phyloP scores from a whole-genome alignment of 2,329 filamentous ascomycete genomes.

The Calonectria naviculata region DNA sequence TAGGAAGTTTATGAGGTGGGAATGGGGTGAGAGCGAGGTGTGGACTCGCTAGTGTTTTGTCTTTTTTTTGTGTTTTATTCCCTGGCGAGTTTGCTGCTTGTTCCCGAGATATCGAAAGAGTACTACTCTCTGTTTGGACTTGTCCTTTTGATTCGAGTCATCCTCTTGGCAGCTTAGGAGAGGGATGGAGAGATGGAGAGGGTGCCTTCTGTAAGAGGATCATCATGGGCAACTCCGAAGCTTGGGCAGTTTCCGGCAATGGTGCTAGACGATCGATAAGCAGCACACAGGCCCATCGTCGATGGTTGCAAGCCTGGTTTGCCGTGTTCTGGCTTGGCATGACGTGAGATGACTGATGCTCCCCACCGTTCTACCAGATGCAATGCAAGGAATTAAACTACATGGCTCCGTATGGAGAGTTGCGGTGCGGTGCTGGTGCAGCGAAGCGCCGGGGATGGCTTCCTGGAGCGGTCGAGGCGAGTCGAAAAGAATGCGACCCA shows the following conservation, averaged over 20 bases:
- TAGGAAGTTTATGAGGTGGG: constrained; percentile 1
- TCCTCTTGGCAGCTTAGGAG: too few relatives aligned
- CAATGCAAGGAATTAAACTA: constrained; percentile 12
- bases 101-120: not conserved
- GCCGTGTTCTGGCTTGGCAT: not conserved
- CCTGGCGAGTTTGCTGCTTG: not conserved
- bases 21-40: not conserved
- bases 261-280: not conserved
- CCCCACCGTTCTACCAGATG: constrained; percentile 8
- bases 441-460: not conserved
- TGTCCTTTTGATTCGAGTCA: not conserved
- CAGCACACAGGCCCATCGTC: not conserved
- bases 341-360: not conserved
- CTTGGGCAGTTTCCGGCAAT: not conserved
- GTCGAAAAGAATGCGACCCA: not conserved
- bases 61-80: not conserved
- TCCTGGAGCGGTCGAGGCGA: not conserved
- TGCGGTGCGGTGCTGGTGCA: not conserved
- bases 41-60: constrained; percentile 2
- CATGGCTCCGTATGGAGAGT: not conserved
- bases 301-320: not conserved
- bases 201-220: too few relatives aligned
- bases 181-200: too few relatives aligned
- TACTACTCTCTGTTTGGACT: not conserved
- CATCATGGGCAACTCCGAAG: not conserved